Evolutionary conservation across 768 basidiomycete genomes (phyloP), one percentile per base, ranked within the genome.

Genomic region (Cytidiella melzeri): DNA sequence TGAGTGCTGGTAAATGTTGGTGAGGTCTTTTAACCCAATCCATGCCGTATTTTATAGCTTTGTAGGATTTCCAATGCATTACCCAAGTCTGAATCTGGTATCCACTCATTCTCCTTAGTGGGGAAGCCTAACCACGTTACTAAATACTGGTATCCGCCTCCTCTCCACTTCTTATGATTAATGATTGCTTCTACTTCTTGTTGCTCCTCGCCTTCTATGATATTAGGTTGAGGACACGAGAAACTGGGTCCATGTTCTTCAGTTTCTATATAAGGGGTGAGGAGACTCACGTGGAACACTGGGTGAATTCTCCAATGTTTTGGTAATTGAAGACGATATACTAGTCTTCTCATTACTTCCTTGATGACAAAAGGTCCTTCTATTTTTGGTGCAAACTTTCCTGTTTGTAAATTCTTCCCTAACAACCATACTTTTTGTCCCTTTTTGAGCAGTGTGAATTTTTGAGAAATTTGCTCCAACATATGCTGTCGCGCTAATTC

Each of bases 141-240:
- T n/a, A n/a, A n/a, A n/a, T n/a, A n/a, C n/a, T n/a, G n/a, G n/a
- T n/a, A n/a, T n/a, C n/a, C n/a, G n/a, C n/a, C n/a, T n/a, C n/a
- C n/a, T n/a, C n/a, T n/a, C n/a, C n/a, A n/a, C n/a, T n/a, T n/a
- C n/a, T n/a, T n/a, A 18, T 37, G 18, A 10, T 28, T 26, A 1
- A 46, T 20, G 19, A 55, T 45, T 15, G 12, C 30, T 49, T 56
- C 47, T 0, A 56, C 51, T 25, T 53, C 45, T 15, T 26, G 48
- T 30, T 53, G 45, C 34, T 56, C 38, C 41, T 53, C 41, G 20
- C 45, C 49, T 38, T 56, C 48, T 5, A 53, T 30, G 34, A 53
- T 10, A 15, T 50, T 49, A 2, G 37, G 45, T 5, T 48, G 48
- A 6, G 48, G 48, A 13, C 24, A 1, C 7, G 23, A 10, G 41